A percentile compares a stretch with the other conserved stretches of the same genome.
These are phyloP conservation scores for Beauveria medogensis DNA, from an alignment of 2,329 filamentous ascomycete species.

Conservation along the genomic window DNA sequence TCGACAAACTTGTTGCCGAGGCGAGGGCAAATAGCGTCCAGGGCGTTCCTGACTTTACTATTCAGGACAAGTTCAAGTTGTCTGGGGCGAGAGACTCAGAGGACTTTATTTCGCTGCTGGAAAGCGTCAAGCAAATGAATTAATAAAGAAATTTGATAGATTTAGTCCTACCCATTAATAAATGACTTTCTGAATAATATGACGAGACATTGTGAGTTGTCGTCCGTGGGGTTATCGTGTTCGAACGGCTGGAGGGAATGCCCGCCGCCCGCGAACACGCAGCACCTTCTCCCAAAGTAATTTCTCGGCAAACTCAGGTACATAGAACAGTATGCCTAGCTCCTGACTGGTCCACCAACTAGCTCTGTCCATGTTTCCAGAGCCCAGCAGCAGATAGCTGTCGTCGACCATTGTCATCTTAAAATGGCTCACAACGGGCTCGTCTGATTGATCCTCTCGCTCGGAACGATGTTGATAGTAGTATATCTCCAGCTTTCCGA, in stretches of 20 bases:
- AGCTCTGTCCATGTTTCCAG: conserved; percentile 76
- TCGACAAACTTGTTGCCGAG: conserved; percentile 22
- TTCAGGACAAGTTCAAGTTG: conserved; percentile 59
- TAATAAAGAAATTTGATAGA: neutral
- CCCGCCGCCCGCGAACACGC: conserved; percentile 23
- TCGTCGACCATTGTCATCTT: conserved; percentile 70
- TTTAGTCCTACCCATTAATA: neutral
- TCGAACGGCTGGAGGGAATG: neutral
- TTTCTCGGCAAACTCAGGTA: conserved; percentile 28
- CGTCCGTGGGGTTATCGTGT: no score
- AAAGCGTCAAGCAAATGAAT: conserved; percentile 35
- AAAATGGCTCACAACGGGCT: conserved; percentile 67
- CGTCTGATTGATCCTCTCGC: conserved; percentile 28
- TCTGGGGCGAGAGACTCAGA: conserved; percentile 61
- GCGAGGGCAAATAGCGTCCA: conserved; percentile 34
- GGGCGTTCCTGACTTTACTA: conserved; percentile 65
- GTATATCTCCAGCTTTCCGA: conserved; percentile 47
- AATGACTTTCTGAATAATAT: no score
- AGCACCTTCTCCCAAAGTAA: conserved; percentile 32
- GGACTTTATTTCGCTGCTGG: conserved; percentile 59
- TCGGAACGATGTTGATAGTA: conserved; percentile 44
- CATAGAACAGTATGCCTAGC: conserved; percentile 56
- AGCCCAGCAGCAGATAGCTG: conserved; percentile 61
- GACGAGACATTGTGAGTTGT: no score
- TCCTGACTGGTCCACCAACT: conserved; percentile 87